A percentile compares a stretch with the other conserved stretches of the same genome.
phyloP scores from a whole-genome alignment of 108 stramenopile species.

The Skeletonema potamos region DNA sequence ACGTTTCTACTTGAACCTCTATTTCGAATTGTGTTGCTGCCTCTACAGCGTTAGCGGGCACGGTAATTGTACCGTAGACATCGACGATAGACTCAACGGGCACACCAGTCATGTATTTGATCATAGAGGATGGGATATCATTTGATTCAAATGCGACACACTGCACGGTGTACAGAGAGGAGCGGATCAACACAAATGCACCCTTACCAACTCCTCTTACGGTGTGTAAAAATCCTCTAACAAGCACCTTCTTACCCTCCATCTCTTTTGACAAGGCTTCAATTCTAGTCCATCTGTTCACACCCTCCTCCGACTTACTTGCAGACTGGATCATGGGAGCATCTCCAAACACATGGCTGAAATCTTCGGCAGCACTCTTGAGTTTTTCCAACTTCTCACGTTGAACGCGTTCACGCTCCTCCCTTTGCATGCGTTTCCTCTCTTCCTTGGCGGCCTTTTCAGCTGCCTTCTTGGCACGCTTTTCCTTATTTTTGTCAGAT shows the following conservation, averaged over 20 bases:
- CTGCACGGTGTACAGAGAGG: conserved; percentile 91
- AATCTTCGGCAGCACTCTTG: conserved; percentile 74
- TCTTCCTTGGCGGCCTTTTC: conserved; percentile 87
- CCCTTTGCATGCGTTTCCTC: conserved; percentile 82
- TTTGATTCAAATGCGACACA: conserved; percentile 84
- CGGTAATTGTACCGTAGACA: conserved; percentile 78
- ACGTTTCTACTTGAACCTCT: conserved; percentile 86
- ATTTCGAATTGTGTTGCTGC: conserved; percentile 92
- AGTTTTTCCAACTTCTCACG: conserved; percentile 81
- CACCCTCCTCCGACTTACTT: conserved; percentile 39
- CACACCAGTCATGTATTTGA: conserved; percentile 91
- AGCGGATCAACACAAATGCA: conserved; percentile 93
- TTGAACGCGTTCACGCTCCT: conserved; percentile 77
- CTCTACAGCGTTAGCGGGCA: conserved; percentile 82
- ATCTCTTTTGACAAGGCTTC: conserved; percentile 69
- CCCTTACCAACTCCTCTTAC: conserved; percentile 91
- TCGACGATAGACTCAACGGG: conserved; percentile 95
- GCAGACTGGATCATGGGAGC: conserved; percentile 78
- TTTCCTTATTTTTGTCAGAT: conserved; percentile 82
- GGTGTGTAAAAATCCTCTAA: conserved; percentile 89
- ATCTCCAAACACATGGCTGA: conserved; percentile 83
- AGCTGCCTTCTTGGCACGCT: conserved; percentile 75
- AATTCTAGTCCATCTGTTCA: conserved; percentile 79
- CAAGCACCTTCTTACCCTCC: conserved; percentile 78
- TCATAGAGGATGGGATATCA: conserved; percentile 82